Evolutionary conservation across 169 alveolate genomes (phyloP).

Genomic region (Plasmodium blacklocki): DNA sequence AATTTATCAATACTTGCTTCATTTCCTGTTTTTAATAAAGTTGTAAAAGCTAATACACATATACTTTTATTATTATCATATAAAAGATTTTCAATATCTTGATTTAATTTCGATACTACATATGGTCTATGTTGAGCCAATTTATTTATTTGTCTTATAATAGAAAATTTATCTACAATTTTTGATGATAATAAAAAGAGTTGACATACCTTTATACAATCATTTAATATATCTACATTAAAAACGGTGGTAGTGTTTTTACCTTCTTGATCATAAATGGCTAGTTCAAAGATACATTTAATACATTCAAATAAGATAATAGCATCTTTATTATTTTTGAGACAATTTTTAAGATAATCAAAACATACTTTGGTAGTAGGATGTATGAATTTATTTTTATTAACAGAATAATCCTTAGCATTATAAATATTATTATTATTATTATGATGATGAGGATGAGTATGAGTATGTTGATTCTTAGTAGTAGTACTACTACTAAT

Average conservation of each 20-base stretch:
- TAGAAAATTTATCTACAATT: conserved; percentile 50
- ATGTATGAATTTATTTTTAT: conserved; percentile 18
- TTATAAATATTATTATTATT: conserved; percentile 3
- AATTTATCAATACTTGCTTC: conserved; percentile 95
- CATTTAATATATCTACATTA: conserved; percentile 60
- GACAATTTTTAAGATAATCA: conserved; percentile 40
- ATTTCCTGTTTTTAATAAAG: conserved; percentile 96
- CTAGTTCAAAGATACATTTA: conserved; percentile 35
- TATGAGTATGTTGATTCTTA: too few relatives aligned
- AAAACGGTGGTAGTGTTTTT: conserved; percentile 52
- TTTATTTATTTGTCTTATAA: conserved; percentile 78
- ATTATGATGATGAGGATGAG: not conserved
- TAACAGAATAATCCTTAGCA: conserved; percentile 2
- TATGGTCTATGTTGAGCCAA: conserved; percentile 81
- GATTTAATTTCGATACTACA: conserved; percentile 74
- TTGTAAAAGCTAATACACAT: conserved; percentile 96
- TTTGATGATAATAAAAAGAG: conserved; percentile 68
- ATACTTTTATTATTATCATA: conserved; percentile 92
- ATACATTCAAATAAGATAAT: conserved; percentile 43
- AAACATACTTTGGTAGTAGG: conserved; percentile 71
- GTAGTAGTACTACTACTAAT: not conserved
- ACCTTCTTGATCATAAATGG: conserved; percentile 16
- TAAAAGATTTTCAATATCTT: conserved; percentile 93
- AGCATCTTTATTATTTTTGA: conserved; percentile 39
- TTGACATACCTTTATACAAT: conserved; percentile 63